Conservation (phyloP, 306 rosid genomes). For the Acacia melanoxylon region DNA sequence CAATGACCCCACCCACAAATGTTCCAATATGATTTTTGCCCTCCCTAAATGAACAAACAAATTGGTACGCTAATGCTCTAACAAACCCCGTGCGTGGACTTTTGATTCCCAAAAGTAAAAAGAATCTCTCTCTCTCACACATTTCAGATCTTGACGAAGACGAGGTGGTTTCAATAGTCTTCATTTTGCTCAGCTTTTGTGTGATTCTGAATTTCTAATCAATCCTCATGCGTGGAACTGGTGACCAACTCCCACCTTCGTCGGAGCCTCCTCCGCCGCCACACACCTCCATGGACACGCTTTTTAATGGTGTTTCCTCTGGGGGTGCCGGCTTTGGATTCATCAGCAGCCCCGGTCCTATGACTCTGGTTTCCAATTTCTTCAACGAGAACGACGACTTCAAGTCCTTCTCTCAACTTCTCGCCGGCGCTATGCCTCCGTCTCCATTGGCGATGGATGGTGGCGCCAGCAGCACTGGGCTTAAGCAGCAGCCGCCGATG, state of each 20-base stretch:
- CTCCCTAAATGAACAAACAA: not conserved
- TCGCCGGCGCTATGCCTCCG: slow-evolving; percentile 60
- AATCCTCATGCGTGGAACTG: slow-evolving; percentile 48
- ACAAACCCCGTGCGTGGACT: slow-evolving; percentile 53
- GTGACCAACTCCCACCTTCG: slow-evolving; percentile 21
- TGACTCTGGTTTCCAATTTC: slow-evolving; percentile 73
- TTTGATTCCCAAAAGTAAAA: too few relatives aligned
- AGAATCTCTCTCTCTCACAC: slow-evolving; percentile 15
- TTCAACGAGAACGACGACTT: slow-evolving; percentile 65
- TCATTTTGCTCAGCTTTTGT: not conserved
- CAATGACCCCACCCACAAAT: not conserved
- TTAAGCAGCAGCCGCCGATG: not conserved
- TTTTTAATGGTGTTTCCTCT: slow-evolving; percentile 42
- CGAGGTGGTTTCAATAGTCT: not conserved
- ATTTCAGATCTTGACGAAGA: slow-evolving; percentile 43
- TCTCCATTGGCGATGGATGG: slow-evolving; percentile 44
- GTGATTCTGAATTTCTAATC: not conserved
- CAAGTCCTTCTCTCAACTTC: slow-evolving; percentile 82
- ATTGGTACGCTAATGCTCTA: not conserved
- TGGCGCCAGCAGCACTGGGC: not conserved
- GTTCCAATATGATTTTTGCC: not conserved
- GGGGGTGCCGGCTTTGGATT: slow-evolving; percentile 36
- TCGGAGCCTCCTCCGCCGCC: slow-evolving; percentile 31
- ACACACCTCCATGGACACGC: slow-evolving; percentile 49
- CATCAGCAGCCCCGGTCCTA: slow-evolving; percentile 71